phyloP scores from a whole-genome alignment of 768 basidiomycete species.

The Xerocomellus intermedius region DNA sequence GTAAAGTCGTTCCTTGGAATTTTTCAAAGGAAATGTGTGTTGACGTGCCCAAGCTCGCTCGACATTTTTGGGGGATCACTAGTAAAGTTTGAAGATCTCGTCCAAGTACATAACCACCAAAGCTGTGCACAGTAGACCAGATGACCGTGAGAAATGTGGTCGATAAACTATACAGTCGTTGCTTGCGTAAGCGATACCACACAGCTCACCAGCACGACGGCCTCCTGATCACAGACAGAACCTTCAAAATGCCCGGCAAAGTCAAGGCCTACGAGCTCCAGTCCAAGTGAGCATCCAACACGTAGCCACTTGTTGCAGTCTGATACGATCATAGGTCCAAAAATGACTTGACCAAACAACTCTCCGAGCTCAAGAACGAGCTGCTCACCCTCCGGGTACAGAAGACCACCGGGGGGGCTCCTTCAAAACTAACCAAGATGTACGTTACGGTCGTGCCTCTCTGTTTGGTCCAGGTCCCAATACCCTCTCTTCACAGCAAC shows the following conservation, averaged over 20 bases:
- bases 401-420: conserved; percentile 95
- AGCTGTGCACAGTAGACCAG: neutral
- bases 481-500: conserved; percentile 52
- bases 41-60: conserved; percentile 42
- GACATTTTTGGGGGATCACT: conserved; percentile 71
- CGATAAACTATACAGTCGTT: conserved; percentile 42
- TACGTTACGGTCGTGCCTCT: conserved; percentile 41
- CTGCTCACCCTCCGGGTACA: conserved; percentile 92
- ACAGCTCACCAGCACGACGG: conserved; percentile 27
- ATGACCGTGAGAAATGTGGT: conserved; percentile 39
- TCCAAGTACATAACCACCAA: conserved; percentile 11
- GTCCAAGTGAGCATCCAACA: conserved; percentile 67
- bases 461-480: neutral
- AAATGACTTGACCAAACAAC: conserved; percentile 94
- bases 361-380: conserved; percentile 93
- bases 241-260: conserved; percentile 77
- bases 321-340: conserved; percentile 65
- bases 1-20: conserved; percentile 21
- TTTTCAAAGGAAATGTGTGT: neutral
- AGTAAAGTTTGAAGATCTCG: conserved; percentile 59
- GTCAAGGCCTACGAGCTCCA: conserved; percentile 96
- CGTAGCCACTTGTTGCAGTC: neutral
- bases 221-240: conserved; percentile 31
- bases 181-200: conserved; percentile 31
- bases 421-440: conserved; percentile 98